Evolutionary conservation across 352 stramenopile genomes (phyloP), one percentile per base, ranked within the genome.

Genomic region (Phytophthora cactorum): DNA sequence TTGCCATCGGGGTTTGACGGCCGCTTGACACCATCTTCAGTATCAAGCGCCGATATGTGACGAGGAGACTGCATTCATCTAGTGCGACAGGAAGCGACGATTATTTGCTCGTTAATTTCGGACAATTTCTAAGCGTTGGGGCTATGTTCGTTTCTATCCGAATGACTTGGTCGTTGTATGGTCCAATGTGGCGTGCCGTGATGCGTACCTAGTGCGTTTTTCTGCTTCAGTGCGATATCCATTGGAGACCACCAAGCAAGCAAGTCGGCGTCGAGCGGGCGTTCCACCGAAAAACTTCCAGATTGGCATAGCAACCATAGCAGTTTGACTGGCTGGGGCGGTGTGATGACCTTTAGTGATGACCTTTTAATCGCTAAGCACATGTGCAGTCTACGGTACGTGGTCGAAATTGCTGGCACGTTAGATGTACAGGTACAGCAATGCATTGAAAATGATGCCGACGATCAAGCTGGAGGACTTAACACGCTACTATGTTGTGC

Each of bases 121-220:
- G 36, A 5, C 11, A n/a, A 43, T 43, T 43, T n/a, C 36, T 31
- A 51, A 34, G 44, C 9, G n/a, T n/a, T 12, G 4, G 54, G 41
- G 14, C 6, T 52, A 31, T 52, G 27, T 4, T 10, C 54, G 54
- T 61, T 61, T 61, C 54, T 61, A 61, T 61, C 54, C 1, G 28
- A 15, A 34, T 52, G 17, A 61, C 41, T 61, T 61, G 54, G 54
- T 28, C 5, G 11, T 47, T 38, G 55, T 54, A 63, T 63, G 44
- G 34, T 46, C 32, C 34, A 58, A 34, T 57, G 51, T 57, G n/a
- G 51, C 53, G 53, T 47, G 28, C 10, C 22, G 2, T 32, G 12
- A 11, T 43, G 36, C 36, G 36, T 43, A 43, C 36, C 25, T 14
- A n/a, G 2, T 28, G 54, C 54, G 54, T 52, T 43, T 61, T 61